These are phyloP conservation scores for Colletotrichum sp. DNA, from an alignment of 2,329 filamentous ascomycete species.

Conservation along the genomic window DNA sequence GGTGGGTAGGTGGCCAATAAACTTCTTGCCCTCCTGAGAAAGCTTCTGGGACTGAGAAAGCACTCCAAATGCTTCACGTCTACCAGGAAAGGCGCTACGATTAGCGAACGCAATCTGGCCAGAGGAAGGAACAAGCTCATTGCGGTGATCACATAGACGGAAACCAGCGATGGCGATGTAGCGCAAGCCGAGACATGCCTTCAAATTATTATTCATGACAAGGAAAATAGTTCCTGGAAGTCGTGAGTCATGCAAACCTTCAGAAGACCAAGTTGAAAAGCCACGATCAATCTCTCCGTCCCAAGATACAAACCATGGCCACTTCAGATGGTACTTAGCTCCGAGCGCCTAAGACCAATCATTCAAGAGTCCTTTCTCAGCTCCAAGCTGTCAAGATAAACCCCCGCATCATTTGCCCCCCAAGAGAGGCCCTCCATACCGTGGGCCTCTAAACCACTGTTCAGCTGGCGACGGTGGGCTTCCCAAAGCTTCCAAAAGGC, in stretches of 20 bases:
- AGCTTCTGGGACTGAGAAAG: too few species aligned
- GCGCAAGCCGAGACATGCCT: background rate
- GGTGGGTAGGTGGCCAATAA: background rate
- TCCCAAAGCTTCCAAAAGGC: background rate
- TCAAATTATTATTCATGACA: background rate
- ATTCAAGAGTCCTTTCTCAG: background rate
- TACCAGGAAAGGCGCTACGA: background rate
- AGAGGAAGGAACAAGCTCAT: background rate
- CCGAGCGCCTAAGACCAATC: background rate
- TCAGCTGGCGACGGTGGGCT: background rate
- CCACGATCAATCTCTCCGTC: background rate
- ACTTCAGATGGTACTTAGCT: background rate
- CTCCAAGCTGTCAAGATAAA: background rate
- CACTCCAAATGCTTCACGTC: background rate
- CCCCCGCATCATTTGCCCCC: background rate
- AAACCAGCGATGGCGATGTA: background rate
- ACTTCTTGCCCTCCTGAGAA: too few species aligned
- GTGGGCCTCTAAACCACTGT: background rate
- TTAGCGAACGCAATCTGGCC: background rate
- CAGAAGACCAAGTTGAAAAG: background rate
- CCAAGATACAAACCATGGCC: background rate
- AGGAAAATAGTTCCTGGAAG: background rate
- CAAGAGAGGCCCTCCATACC: background rate
- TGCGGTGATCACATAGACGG: background rate
- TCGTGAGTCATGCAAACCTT: background rate